Evolutionary conservation across 805 yeast genomes (phyloP).

Genomic region (Saccharomycopsis olivae): DNA sequence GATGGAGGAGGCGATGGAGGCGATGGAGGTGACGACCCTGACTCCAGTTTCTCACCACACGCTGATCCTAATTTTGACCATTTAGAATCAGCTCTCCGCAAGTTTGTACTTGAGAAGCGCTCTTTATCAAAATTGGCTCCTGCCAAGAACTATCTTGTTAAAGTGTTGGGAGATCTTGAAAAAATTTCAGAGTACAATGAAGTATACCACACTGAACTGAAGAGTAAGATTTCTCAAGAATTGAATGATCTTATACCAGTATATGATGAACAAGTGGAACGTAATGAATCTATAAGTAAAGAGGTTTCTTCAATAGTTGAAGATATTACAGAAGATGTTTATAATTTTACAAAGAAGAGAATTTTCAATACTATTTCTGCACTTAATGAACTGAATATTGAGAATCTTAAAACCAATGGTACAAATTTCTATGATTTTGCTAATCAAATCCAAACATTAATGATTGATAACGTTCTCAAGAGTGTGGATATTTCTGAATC

Average conservation of each 20-base stretch:
- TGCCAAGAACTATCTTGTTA: constrained; percentile 75
- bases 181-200: constrained; percentile 54
- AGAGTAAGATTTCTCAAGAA: constrained; percentile 34
- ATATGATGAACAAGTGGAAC: constrained; percentile 41
- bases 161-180: constrained; percentile 56
- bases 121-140: constrained; percentile 84
- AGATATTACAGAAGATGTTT: constrained; percentile 41
- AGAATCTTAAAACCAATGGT: constrained; percentile 39
- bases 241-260: constrained; percentile 53
- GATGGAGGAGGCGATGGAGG: constrained; percentile 27
- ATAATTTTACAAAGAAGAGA: constrained; percentile 45
- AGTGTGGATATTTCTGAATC: constrained; percentile 58
- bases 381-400: constrained; percentile 26
- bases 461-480: constrained; percentile 54
- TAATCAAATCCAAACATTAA: constrained; percentile 50
- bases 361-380: constrained; percentile 42
- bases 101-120: constrained; percentile 81
- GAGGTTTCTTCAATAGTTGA: constrained; percentile 57
- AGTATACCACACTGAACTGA: constrained; percentile 39
- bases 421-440: constrained; percentile 67
- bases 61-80: constrained; percentile 62
- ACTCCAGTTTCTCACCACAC: constrained; percentile 22
- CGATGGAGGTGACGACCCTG: constrained; percentile 22
- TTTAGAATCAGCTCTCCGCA: constrained; percentile 74
- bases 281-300: constrained; percentile 46